These are phyloP conservation scores for Pleurotus pulmonarius DNA, from an alignment of 768 basidiomycete species.

Conservation along the genomic window DNA sequence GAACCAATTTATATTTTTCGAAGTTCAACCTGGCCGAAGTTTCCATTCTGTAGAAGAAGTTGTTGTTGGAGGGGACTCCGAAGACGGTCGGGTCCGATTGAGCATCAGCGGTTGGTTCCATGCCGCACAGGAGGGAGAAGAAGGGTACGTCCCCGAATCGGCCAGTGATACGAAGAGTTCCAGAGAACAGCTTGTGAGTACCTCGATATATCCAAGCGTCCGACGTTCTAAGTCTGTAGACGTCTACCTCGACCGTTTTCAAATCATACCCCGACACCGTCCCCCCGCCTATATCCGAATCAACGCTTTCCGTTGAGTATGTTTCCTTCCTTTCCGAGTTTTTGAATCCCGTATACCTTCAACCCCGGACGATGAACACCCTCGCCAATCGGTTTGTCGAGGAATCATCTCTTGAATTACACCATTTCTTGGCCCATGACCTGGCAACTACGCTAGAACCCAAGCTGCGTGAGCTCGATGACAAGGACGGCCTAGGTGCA, in stretches of 20 bases:
- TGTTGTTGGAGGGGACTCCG: conserved; percentile 66
- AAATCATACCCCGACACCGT: conserved; percentile 44
- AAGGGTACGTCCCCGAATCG: conserved; percentile 66
- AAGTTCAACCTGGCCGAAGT: conserved; percentile 92
- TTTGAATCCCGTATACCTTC: conserved; percentile 89
- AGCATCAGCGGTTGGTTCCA: conserved; percentile 99
- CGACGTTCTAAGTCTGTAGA: conserved; percentile 29
- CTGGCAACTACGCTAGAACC: conserved; percentile 67
- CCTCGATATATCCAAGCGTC: neutral
- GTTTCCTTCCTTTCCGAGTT: conserved; percentile 75
- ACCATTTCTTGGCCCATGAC: conserved; percentile 73
- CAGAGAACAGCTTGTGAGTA: conserved; percentile 86
- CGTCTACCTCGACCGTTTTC: conserved; percentile 61
- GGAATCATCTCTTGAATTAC: conserved; percentile 86
- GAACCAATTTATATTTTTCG: conserved; percentile 87
- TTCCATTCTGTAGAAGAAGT: conserved; percentile 98
- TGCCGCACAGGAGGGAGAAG: conserved; percentile 85
- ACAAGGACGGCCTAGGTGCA: conserved; percentile 56
- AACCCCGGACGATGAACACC: conserved; percentile 72
- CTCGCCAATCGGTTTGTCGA: conserved; percentile 78
- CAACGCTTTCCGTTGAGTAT: conserved; percentile 54
- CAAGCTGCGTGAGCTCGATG: conserved; percentile 62
- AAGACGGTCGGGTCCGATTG: conserved; percentile 70
- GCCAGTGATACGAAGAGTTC: conserved; percentile 64
- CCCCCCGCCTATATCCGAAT: conserved; percentile 47